These are phyloP conservation scores for Zoysia pacifica DNA, from an alignment of 176 grass and related monocot genomes.

Conservation along the genomic window DNA sequence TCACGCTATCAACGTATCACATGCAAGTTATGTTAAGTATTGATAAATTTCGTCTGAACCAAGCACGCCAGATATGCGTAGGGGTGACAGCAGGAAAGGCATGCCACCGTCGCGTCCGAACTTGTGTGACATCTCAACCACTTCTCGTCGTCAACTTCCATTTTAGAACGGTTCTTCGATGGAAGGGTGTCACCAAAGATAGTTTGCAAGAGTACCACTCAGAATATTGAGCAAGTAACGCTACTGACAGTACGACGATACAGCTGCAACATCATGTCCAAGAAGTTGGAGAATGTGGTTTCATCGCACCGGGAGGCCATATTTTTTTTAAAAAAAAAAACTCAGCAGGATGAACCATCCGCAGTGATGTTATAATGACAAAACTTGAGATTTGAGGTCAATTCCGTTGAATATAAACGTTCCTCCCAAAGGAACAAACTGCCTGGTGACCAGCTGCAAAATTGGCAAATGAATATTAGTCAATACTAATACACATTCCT, in stretches of 20 bases:
- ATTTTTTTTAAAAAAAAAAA: slow-evolving; percentile 3
- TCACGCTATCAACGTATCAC: too few species aligned
- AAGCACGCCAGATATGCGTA: too few species aligned
- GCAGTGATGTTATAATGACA: slow-evolving; percentile 44
- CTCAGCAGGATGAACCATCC: not conserved
- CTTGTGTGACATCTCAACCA: too few species aligned
- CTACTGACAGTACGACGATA: not conserved
- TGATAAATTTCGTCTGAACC: too few species aligned
- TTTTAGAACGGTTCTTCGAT: too few species aligned
- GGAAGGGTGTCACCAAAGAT: too few species aligned
- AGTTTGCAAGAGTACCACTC: too few species aligned
- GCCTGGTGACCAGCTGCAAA: slow-evolving; percentile 81
- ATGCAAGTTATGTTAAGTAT: too few species aligned
- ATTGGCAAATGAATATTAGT: not conserved
- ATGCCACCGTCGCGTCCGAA: too few species aligned
- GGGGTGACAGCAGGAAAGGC: too few species aligned
- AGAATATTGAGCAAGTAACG: not conserved
- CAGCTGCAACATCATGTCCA: not conserved
- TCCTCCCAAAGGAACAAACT: slow-evolving; percentile 81
- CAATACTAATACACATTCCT: not conserved
- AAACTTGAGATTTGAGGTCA: slow-evolving; percentile 90
- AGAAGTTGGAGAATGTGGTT: not conserved
- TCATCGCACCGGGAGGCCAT: not conserved
- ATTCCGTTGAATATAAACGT: slow-evolving; percentile 93
- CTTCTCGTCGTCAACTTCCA: too few species aligned